Evolutionary conservation across 2,329 filamentous ascomycete species (phyloP), one percentile per base, ranked within the genome.

Genomic region (Fusarium begoniae): DNA sequence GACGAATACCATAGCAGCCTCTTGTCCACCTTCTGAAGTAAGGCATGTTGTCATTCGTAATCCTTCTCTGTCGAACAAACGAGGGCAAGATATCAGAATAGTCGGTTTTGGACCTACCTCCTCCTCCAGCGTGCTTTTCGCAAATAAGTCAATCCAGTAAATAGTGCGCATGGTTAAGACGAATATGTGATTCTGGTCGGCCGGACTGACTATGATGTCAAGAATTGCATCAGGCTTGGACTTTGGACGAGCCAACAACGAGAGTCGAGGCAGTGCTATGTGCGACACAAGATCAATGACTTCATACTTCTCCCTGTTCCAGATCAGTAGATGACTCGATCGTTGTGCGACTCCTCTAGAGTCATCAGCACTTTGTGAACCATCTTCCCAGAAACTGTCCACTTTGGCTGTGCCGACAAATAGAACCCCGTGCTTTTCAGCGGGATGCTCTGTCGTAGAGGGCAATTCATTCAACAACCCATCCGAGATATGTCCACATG

Each of bases 91-190:
- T 4, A 81, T 55, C 13, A 83, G 26, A 18, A 82, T 70, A 6
- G 58, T 40, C 9, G 80, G 78, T 32, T 73, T 77, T 14, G 66
- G 24, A 1, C 56, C 40, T 12, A 5, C n/a, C 17, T 51, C 48
- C 10, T 69, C 68, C 11, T 73, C 67, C 37, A 50, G 48, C 28
- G 26, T 66, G 11, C 60, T 63, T 15, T 69, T 61, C 54, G 64
- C 66, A 56, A 74, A 79, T 20, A 88, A 76, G 54, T 86, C 82
- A n/a, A 90, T 73, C 82, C 88, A 84, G 40, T 87, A 82, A 2
- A 92, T 63, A 35, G 82, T 83, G 1, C 83, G 83, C 18, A 85
- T 86, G 3, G 90, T 93, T 50, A 93, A 81, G 15, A 93, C 81
- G 64, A 91, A 88, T 4, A 90, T 75, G n/a, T 89, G 85, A 32